A percentile compares a stretch with the other conserved stretches of the same genome.
Conservation (phyloP, 2,329 filamentous ascomycete genomes). For the Chalaropsis thielavioides region DNA sequence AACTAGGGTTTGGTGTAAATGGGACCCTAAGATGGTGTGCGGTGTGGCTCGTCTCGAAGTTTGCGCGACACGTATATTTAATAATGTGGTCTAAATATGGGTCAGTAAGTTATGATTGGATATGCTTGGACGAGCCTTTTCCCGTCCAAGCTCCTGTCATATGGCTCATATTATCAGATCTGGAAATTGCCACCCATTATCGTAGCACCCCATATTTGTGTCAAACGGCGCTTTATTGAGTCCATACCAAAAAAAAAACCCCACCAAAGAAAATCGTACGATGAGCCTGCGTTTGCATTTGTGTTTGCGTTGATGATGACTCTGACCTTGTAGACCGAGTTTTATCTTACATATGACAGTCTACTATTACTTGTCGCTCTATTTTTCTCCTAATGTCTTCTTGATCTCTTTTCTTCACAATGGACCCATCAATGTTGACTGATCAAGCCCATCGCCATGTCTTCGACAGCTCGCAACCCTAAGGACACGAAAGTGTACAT, state of each 20-base stretch:
- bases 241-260: not conserved
- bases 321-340: not conserved
- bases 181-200: not conserved
- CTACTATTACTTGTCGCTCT: not conserved
- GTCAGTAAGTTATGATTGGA: not conserved
- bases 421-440: not conserved
- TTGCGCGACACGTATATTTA: no score
- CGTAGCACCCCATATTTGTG: not conserved
- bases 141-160: not conserved
- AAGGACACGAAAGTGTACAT: slow-evolving; percentile 23
- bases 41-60: no score
- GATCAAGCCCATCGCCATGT: not conserved
- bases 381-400: not conserved
- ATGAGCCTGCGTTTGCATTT: not conserved
- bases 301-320: not conserved
- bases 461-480: not conserved
- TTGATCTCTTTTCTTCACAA: not conserved
- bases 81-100: no score
- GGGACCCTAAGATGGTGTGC: not conserved
- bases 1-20: not conserved
- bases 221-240: not conserved
- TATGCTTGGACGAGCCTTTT: not conserved
- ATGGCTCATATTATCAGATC: not conserved
- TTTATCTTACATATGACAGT: not conserved
- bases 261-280: not conserved